Evolutionary conservation across 1,284 basidiomycete genomes (phyloP).

Genomic region (Austroboletus olivaceoglutinosus): DNA sequence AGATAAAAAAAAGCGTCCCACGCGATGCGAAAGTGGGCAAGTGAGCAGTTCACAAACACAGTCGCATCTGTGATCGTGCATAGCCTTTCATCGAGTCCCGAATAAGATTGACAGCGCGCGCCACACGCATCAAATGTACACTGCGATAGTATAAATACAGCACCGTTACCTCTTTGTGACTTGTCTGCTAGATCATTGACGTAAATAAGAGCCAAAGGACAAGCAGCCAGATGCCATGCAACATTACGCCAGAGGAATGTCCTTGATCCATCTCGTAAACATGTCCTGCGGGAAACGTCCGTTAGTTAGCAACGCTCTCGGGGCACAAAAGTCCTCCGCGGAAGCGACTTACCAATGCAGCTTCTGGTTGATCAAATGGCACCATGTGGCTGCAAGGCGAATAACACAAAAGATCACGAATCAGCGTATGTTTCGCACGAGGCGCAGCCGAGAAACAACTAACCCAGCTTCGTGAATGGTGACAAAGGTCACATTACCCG

Average conservation of each 20-base stretch:
- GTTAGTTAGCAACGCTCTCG: background rate
- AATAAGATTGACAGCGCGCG: background rate
- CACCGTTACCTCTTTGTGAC: background rate
- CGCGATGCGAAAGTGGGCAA: background rate
- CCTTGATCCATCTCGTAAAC: slow-evolving; percentile 38
- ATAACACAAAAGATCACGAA: background rate
- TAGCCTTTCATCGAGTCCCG: background rate
- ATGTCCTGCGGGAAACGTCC: slow-evolving; percentile 28
- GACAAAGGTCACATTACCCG: slow-evolving; percentile 77
- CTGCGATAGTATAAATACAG: slow-evolving; percentile 3
- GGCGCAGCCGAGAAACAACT: slow-evolving; percentile 25
- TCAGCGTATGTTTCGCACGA: slow-evolving; percentile 5
- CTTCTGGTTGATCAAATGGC: slow-evolving; percentile 80
- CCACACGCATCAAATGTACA: background rate
- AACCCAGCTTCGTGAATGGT: slow-evolving; percentile 72
- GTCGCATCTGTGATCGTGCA: background rate
- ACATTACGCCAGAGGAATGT: slow-evolving; percentile 36
- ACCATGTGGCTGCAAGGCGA: slow-evolving; percentile 69
- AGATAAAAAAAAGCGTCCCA: background rate
- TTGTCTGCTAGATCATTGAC: background rate
- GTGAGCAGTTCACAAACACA: too few species aligned
- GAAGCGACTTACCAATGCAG: slow-evolving; percentile 54
- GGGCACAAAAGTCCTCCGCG: background rate
- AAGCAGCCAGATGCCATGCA: background rate
- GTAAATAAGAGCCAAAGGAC: background rate